phyloP scores from a whole-genome alignment of 208 protist species.

The Leishmania arabica region DNA sequence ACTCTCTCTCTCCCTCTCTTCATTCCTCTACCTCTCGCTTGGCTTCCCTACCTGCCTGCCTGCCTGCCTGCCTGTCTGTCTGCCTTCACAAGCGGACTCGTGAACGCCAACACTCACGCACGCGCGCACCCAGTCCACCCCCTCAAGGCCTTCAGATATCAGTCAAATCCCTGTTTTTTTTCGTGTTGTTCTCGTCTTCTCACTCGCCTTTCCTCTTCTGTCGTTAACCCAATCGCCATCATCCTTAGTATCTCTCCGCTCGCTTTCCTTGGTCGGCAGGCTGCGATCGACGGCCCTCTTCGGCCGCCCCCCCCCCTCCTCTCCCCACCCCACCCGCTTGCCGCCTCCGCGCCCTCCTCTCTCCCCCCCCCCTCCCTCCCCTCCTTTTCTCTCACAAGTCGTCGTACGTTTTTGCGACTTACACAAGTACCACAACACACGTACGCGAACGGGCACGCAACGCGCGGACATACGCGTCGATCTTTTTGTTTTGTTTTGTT shows the following conservation, averaged over 20 bases:
- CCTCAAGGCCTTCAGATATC: background rate
- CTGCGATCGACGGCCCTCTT: background rate
- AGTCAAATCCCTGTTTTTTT: background rate
- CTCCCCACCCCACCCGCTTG: background rate
- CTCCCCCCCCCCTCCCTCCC: too few species aligned
- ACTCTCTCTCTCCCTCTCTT: background rate
- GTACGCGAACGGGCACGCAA: too few species aligned
- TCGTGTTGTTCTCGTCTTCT: background rate
- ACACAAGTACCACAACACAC: too few species aligned
- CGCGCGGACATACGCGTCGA: too few species aligned
- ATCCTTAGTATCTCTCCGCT: background rate
- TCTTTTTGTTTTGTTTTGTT: too few species aligned
- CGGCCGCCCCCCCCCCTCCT: background rate
- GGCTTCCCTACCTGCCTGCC: slow-evolving; percentile 16
- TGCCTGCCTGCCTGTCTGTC: slow-evolving; percentile 3
- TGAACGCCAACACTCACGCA: background rate
- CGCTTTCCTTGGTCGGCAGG: background rate
- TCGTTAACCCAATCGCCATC: background rate
- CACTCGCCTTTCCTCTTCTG: background rate
- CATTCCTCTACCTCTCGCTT: slow-evolving; percentile 6
- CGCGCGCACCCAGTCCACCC: background rate
- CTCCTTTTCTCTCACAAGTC: too few species aligned
- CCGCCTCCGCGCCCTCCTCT: background rate
- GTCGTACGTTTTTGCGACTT: too few species aligned
- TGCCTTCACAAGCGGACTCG: background rate